These are phyloP conservation scores for Trichoderma endophyticum DNA, from an alignment of 2,329 filamentous ascomycete species.

Conservation along the genomic window DNA sequence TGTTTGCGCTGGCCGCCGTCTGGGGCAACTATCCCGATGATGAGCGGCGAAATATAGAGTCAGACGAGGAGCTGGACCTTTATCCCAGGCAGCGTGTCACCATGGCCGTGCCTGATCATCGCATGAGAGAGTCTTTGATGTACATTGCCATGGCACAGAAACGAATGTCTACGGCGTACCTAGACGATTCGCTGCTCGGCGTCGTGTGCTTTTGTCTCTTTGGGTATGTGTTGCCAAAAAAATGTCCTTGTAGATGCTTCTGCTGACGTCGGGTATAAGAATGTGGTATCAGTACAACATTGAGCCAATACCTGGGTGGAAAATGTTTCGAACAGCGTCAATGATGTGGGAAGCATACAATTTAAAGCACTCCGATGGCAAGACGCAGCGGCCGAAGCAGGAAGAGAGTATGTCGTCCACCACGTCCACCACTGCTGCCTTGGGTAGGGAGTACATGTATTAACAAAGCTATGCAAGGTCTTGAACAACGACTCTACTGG, in stretches of 20 bases:
- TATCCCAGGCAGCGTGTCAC: neutral
- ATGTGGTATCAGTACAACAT: slow-evolving; percentile 12
- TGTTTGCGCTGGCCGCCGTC: neutral
- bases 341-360: slow-evolving; percentile 12
- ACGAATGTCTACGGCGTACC: neutral
- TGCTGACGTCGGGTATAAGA: neutral
- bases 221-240: neutral
- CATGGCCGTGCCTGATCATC: neutral
- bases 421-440: neutral
- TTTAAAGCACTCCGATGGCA: neutral
- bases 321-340: neutral
- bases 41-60: neutral
- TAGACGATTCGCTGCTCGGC: neutral
- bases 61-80: neutral
- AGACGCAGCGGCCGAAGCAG: neutral
- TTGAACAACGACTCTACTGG: slow-evolving; percentile 6
- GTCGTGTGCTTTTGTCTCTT: slow-evolving; percentile 8
- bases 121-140: slow-evolving; percentile 4
- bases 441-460: too few relatives aligned
- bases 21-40: slow-evolving; percentile 6
- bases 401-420: neutral
- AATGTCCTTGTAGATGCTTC: neutral
- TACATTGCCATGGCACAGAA: slow-evolving; percentile 6
- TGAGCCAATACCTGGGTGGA: slow-evolving; percentile 1
- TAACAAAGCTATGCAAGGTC: neutral